phyloP scores from a whole-genome alignment of 768 basidiomycete genomes.

The Trametes cubensis region DNA sequence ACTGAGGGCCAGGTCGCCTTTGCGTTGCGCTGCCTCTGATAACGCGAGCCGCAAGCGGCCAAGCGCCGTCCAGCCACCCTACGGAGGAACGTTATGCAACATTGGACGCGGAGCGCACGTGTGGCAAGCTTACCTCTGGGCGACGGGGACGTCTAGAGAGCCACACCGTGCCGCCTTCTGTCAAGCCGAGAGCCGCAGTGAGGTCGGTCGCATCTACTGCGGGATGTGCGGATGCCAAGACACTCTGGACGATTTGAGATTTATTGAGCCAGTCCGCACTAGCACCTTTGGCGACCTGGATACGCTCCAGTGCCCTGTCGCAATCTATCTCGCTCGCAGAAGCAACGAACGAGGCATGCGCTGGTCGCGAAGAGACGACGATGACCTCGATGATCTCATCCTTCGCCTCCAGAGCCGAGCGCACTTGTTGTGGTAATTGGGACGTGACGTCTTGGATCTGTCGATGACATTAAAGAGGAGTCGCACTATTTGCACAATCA shows the following conservation, averaged over 20 bases:
- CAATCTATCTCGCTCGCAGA: not conserved
- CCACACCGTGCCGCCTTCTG: slow-evolving; percentile 44
- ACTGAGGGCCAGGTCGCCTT: slow-evolving; percentile 59
- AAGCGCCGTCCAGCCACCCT: slow-evolving; percentile 88
- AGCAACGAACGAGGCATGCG: slow-evolving; percentile 5
- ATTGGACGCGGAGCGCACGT: not conserved
- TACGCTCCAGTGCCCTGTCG: slow-evolving; percentile 5
- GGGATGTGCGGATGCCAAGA: not conserved
- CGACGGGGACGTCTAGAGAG: slow-evolving; percentile 52
- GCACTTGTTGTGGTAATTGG: slow-evolving; percentile 17
- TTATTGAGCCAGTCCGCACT: slow-evolving; percentile 10
- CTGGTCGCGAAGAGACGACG: not conserved
- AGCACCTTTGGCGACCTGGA: not conserved
- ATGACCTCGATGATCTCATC: slow-evolving; percentile 28
- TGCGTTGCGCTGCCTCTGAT: slow-evolving; percentile 63
- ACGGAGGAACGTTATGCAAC: slow-evolving; percentile 1
- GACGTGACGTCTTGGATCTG: slow-evolving; percentile 32
- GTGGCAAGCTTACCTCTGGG: slow-evolving; percentile 47
- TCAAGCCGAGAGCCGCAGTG: slow-evolving; percentile 45
- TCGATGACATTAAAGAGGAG: not conserved
- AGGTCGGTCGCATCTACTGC: slow-evolving; percentile 7
- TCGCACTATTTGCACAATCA: too few relatives aligned
- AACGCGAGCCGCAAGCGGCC: slow-evolving; percentile 71
- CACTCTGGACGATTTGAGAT: not conserved
- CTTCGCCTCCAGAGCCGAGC: slow-evolving; percentile 12